Conservation (phyloP, 441 rosid genomes). For the Croton setiger region DNA sequence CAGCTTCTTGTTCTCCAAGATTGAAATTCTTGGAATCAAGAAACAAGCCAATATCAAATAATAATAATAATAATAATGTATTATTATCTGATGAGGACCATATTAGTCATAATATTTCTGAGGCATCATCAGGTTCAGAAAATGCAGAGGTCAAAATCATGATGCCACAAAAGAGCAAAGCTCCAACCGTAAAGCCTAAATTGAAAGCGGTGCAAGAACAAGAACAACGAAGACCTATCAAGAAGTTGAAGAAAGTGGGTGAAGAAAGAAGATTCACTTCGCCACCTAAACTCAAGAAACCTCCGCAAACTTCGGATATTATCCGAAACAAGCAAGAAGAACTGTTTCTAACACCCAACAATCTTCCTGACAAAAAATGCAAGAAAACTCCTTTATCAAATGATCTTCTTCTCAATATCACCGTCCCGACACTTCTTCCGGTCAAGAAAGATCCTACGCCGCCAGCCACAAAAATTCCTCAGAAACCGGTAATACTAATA, state of each 20-base stretch:
- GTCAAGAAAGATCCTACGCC: slow-evolving; percentile 60
- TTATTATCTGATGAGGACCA: slow-evolving; percentile 24
- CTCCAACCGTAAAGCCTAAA: slow-evolving; percentile 18
- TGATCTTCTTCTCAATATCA: slow-evolving; percentile 41
- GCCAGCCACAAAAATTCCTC: slow-evolving; percentile 37
- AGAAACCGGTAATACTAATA: slow-evolving; percentile 43
- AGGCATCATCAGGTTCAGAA: slow-evolving; percentile 15
- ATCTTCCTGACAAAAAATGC: slow-evolving; percentile 41
- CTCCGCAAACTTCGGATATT: slow-evolving; percentile 34
- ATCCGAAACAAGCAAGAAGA: slow-evolving; percentile 53
- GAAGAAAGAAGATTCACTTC: slow-evolving; percentile 37
- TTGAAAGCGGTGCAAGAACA: slow-evolving; percentile 21
- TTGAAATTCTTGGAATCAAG: slow-evolving; percentile 45
- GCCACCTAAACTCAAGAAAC: slow-evolving; percentile 29
- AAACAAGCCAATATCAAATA: slow-evolving; percentile 24
- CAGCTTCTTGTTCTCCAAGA: slow-evolving; percentile 50
- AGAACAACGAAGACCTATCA: slow-evolving; percentile 27
- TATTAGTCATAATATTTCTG: not conserved
- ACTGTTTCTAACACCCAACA: slow-evolving; percentile 31
- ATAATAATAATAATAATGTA: slow-evolving; percentile 8
- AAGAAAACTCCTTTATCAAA: slow-evolving; percentile 45
- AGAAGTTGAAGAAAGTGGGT: slow-evolving; percentile 35
- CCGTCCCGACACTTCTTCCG: slow-evolving; percentile 52
- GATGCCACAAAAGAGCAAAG: slow-evolving; percentile 23
- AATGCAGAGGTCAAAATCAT: slow-evolving; percentile 12